Base-by-base conservation (phyloP, 1,284 basidiomycete species). In the Boletus smithii region DNA sequence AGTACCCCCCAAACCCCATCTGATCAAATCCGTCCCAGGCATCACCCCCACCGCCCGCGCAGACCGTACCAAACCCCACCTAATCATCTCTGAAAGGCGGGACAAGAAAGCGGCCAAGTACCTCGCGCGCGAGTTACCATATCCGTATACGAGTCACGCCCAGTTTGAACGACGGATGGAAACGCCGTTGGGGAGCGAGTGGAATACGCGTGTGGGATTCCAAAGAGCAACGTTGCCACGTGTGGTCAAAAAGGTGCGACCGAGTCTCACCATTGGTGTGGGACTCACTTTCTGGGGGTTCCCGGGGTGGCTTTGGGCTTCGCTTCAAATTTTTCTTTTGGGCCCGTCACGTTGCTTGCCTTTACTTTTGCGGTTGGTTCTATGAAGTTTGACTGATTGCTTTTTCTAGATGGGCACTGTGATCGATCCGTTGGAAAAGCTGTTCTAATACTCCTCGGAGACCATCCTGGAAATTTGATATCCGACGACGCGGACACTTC, bases 71-170 rank as follows among this genome's bases (percentile, higher is more conserved):
- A 90, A 92, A 64, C 75, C 81, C 8, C 85, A 97, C 66, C 83
- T 99, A 56, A 97, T 99, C 71, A 91, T 99, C 61, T 91, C 90
- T 2, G 94, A 99, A 70, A 88, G 87, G 64, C 81, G 85, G 47
- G 94, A 98, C 72, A 94, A 93, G 73, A 97, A 97, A 67, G 91
- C 91, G 1, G 73, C 82, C 10, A 89, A 91, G 68, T 98, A 93
- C 68, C 75, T 85, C 49, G 80, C 92, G 46, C 89, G 88, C 65
- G 92, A 97, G 66, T 69, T 99, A 40, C 95, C 95, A 3, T 90
- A 88, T 67, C 95, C 95, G 2, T 99, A 94, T 66, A 95, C 95
- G 4, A 88, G 84, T 64, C 81, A 83, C 44, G 88, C 85, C 8
- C 95, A 97, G 70, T 97, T 89, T 65, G 91, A 95, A 66, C 80